Evolutionary conservation across 148 eudicot genomes (phyloP).

Genomic region (Fagopyrum esculentum): DNA sequence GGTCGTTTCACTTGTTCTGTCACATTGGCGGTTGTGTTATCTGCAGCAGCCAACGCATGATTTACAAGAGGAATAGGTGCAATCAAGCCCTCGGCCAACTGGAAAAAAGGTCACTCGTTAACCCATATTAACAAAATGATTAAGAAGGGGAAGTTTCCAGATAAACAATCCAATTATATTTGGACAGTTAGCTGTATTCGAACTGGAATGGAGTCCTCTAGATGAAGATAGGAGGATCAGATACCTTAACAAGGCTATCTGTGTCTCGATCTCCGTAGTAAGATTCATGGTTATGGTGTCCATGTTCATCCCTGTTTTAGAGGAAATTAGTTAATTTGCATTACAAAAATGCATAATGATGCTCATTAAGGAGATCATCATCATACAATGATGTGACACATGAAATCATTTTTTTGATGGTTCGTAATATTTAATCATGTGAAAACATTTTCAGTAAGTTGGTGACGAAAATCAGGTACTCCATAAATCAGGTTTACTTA

Average conservation of each 20-base stretch:
- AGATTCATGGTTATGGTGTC: constrained; percentile 91
- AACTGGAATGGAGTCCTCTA: neutral
- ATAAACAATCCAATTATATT: neutral
- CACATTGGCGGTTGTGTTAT: constrained; percentile 28
- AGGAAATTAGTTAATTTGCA: neutral
- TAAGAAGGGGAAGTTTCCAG: neutral
- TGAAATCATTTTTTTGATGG: neutral
- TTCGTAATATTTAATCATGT: neutral
- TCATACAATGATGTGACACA: neutral
- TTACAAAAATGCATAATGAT: neutral
- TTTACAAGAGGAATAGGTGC: constrained; percentile 50
- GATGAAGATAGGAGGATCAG: constrained; percentile 19
- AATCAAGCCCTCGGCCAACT: constrained; percentile 73
- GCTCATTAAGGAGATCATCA: neutral
- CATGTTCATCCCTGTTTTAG: constrained; percentile 56
- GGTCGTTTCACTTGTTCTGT: constrained; percentile 49
- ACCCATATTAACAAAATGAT: constrained; percentile 1
- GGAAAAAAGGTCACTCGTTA: constrained; percentile 18
- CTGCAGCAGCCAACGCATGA: constrained; percentile 43
- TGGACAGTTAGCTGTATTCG: neutral
- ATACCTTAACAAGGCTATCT: constrained; percentile 81
- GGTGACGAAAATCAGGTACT: neutral
- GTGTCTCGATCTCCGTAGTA: constrained; percentile 98
- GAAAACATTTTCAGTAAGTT: neutral
- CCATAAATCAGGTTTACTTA: neutral